Conservation (phyloP, 2,329 filamentous ascomycete species). For the Metarhizium anisopliae region DNA sequence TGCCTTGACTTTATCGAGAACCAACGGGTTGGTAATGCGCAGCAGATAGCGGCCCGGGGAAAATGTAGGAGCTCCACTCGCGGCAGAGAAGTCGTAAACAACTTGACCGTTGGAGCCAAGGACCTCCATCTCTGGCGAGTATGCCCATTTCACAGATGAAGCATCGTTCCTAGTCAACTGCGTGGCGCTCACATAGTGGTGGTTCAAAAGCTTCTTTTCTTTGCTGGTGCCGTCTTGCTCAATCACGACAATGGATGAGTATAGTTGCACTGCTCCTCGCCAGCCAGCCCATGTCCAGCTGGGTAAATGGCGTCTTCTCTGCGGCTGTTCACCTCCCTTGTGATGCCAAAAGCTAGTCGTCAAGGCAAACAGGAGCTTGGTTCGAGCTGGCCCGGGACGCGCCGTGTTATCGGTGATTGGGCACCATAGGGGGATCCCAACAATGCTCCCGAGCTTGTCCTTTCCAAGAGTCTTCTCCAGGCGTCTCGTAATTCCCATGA, state of each 20-base stretch:
- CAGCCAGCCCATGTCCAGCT: conserved; percentile 30
- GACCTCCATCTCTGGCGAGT: conserved; percentile 23
- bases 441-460: conserved; percentile 19
- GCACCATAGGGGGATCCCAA: conserved; percentile 24
- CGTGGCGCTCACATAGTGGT: conserved; percentile 26
- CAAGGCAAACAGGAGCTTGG: conserved; percentile 23
- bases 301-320: conserved; percentile 21
- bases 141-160: conserved; percentile 22
- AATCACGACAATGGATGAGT: conserved; percentile 22
- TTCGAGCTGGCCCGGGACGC: conserved; percentile 15
- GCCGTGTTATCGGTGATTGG: conserved; percentile 9
- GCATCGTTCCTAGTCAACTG: conserved; percentile 24
- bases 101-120: conserved; percentile 19
- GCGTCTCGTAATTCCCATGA: conserved; percentile 21
- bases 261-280: conserved; percentile 24
- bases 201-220: conserved; percentile 22
- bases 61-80: conserved; percentile 13
- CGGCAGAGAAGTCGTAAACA: conserved; percentile 21
- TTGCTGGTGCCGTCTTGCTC: conserved; percentile 19
- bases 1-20: conserved; percentile 25
- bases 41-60: conserved; percentile 19
- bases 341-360: conserved; percentile 29
- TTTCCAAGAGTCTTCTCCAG: conserved; percentile 21
- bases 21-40: conserved; percentile 23
- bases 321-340: conserved; percentile 15